phyloP scores from a whole-genome alignment of 2,329 filamentous ascomycete genomes.

The Aureobasidium sp. region DNA sequence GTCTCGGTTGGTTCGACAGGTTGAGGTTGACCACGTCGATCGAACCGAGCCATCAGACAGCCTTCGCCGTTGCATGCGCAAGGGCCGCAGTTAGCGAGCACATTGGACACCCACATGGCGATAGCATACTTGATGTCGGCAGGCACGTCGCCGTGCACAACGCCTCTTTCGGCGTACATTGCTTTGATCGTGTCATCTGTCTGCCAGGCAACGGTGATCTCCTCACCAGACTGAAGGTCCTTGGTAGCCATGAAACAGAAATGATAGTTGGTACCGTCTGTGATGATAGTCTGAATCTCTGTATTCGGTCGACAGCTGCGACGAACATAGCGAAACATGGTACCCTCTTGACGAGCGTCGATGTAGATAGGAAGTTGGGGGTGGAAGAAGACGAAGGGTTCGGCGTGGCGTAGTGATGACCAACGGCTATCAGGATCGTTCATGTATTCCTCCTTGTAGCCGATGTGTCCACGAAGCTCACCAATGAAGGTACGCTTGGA shows the following conservation, averaged over 20 bases:
- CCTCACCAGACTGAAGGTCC: conserved; percentile 63
- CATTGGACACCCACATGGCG: conserved; percentile 56
- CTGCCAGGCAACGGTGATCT: conserved; percentile 55
- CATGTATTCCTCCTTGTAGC: conserved; percentile 40
- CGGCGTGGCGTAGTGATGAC: conserved; percentile 40
- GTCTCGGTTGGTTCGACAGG: conserved; percentile 16
- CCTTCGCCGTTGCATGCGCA: conserved; percentile 58
- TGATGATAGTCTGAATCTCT: conserved; percentile 77
- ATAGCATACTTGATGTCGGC: conserved; percentile 40
- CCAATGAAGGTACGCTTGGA: conserved; percentile 49
- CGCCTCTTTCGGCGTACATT: conserved; percentile 9
- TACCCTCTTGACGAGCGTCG: conserved; percentile 82
- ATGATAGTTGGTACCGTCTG: conserved; percentile 69
- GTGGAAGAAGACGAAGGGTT: conserved; percentile 58
- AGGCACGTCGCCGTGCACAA: conserved; percentile 2
- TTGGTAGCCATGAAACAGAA: conserved; percentile 87
- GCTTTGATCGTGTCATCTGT: conserved; percentile 16
- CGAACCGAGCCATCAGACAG: conserved; percentile 29
- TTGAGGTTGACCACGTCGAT: conserved; percentile 21
- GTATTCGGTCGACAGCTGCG: conserved; percentile 88
- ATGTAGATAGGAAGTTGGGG: conserved; percentile 84
- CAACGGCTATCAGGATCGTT: conserved; percentile 39
- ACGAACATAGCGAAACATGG: conserved; percentile 76
- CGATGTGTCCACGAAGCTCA: conserved; percentile 58
- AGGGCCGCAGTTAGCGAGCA: conserved; percentile 69